phyloP scores from a whole-genome alignment of 2,329 filamentous ascomycete species.

The Alternaria viburni region DNA sequence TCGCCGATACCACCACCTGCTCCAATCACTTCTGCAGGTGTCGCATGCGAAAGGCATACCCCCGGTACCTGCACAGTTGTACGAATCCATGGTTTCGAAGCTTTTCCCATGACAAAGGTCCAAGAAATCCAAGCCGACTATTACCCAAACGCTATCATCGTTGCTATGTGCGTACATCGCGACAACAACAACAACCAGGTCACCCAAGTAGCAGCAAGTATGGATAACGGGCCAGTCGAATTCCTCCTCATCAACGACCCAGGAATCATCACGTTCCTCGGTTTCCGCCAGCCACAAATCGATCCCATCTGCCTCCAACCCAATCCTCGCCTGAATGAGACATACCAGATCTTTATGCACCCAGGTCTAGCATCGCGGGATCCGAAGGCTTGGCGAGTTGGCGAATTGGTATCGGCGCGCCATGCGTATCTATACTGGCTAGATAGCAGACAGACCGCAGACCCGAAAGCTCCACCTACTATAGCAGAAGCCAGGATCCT shows the following conservation, averaged over 20 bases:
- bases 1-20: background rate
- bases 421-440: slow-evolving; percentile 27
- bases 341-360: slow-evolving; percentile 12
- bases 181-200: background rate
- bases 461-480: slow-evolving; percentile 12
- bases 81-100: slow-evolving; percentile 17
- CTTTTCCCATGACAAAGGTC: slow-evolving; percentile 15
- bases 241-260: slow-evolving; percentile 20
- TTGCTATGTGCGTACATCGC: slow-evolving; percentile 12
- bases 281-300: slow-evolving; percentile 9
- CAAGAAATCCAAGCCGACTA: slow-evolving; percentile 20
- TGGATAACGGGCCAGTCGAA: slow-evolving; percentile 20
- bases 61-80: background rate
- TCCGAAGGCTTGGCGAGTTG: slow-evolving; percentile 12
- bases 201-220: slow-evolving; percentile 17
- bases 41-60: background rate
- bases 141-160: slow-evolving; percentile 14
- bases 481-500: slow-evolving; percentile 13
- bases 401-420: slow-evolving; percentile 17
- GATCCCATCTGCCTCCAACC: background rate
- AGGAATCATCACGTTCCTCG: slow-evolving; percentile 15
- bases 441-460: slow-evolving; percentile 6
- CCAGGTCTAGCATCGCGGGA: background rate
- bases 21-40: background rate
- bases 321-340: slow-evolving; percentile 8